Conservation (phyloP, 179 eudicot species). For the Silene coronaria region DNA sequence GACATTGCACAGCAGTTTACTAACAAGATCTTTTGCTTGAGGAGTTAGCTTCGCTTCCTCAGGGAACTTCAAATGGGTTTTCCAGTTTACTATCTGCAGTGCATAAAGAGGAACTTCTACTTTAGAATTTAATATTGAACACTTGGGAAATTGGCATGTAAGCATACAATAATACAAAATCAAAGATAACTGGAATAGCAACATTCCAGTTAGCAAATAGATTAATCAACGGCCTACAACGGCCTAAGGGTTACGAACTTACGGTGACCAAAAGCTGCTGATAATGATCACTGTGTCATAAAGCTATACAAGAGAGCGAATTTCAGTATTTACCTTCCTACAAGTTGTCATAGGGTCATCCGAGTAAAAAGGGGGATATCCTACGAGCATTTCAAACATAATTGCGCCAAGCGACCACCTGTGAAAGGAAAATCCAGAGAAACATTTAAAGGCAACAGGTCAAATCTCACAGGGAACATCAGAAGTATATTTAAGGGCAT, state of each 20-base stretch:
- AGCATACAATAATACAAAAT: background rate
- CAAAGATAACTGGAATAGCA: background rate
- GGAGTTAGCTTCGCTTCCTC: constrained; percentile 78
- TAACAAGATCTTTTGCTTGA: constrained; percentile 78
- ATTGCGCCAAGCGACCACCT: constrained; percentile 99
- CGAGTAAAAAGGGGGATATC: constrained; percentile 96
- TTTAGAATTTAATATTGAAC: constrained; percentile 13
- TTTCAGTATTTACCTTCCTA: constrained; percentile 57
- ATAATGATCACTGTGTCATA: background rate
- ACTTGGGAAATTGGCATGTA: background rate
- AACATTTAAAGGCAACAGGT: constrained; percentile 7
- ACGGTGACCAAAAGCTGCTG: background rate
- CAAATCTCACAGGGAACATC: background rate
- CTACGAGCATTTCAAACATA: constrained; percentile 91
- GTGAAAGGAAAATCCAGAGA: constrained; percentile 11
- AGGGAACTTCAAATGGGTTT: constrained; percentile 81
- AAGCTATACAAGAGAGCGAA: constrained; percentile 7
- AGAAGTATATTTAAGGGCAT: background rate
- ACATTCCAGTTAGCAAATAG: constrained; percentile 1
- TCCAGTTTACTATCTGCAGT: constrained; percentile 94
- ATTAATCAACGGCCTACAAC: constrained; percentile 3
- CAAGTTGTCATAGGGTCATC: constrained; percentile 97
- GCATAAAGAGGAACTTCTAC: background rate
- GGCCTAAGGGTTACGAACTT: background rate
- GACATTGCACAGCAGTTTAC: constrained; percentile 81